Conservation (phyloP, 2,329 filamentous ascomycete genomes). For the Fusarium chaquense region DNA sequence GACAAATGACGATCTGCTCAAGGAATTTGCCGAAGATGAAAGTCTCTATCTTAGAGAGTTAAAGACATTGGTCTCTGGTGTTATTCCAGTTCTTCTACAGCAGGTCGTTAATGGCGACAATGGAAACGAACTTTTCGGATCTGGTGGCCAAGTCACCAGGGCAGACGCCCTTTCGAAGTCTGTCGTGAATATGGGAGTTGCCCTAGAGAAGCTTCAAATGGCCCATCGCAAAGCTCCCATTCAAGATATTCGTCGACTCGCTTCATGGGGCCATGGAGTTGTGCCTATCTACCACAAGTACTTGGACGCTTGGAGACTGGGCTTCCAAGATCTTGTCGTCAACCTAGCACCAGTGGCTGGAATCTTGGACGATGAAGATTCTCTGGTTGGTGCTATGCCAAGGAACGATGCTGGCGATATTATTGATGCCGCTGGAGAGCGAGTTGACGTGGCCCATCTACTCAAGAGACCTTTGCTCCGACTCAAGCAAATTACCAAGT, state of each 20-base stretch:
- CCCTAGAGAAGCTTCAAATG: constrained; percentile 84
- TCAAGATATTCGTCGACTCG: constrained; percentile 75
- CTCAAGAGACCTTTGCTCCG: constrained; percentile 89
- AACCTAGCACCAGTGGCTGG: constrained; percentile 81
- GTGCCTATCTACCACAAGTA: constrained; percentile 87
- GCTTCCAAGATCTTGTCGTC: constrained; percentile 94
- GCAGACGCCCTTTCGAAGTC: constrained; percentile 78
- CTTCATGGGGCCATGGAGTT: constrained; percentile 84
- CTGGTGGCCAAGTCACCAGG: constrained; percentile 63
- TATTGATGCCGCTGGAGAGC: constrained; percentile 81
- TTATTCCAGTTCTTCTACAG: constrained; percentile 90
- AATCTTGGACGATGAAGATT: constrained; percentile 68
- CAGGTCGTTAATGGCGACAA: constrained; percentile 81
- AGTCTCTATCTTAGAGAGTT: constrained; percentile 89
- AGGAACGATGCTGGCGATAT: constrained; percentile 75
- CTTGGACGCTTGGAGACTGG: constrained; percentile 87
- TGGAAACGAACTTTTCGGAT: constrained; percentile 75
- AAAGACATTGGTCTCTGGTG: constrained; percentile 92
- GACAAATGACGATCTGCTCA: constrained; percentile 80
- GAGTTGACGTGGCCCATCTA: constrained; percentile 93
- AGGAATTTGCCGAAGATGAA: constrained; percentile 86
- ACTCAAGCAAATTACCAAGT: constrained; percentile 87
- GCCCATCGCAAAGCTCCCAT: constrained; percentile 85
- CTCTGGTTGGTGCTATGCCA: constrained; percentile 69
- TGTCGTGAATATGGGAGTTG: constrained; percentile 93